Evolutionary conservation across 352 stramenopile genomes (phyloP), one percentile per base, ranked within the genome.

Genomic region (Globisporangium perplexum): DNA sequence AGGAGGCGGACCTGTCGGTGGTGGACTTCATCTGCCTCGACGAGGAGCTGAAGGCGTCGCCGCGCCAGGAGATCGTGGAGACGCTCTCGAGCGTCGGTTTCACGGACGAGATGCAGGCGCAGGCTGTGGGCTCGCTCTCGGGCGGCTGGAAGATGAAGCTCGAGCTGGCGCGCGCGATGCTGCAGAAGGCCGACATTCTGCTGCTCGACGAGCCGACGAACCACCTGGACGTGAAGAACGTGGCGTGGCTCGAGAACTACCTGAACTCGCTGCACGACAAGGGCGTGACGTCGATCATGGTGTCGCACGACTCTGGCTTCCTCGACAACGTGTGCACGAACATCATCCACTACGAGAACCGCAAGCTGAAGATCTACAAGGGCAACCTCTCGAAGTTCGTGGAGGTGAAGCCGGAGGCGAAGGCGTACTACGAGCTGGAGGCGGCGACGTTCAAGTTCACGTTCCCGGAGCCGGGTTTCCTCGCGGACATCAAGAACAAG

Each of bases 311-410:
- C 78, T 91, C 96, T 23, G 85, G 87, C 15, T 99, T 99, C 77
- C 71, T 99, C 20, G 98, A 99, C 81, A 97, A 96, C 63, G 93
- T 98, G 14, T 98, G 87, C 64, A 99, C 96, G 2, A 97, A 99
- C 79, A 98, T 98, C 26, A 96, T 99, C 55, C 90, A 98, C 76
- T 98, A 99, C 81, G 92, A 98, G 66, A 93, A 82, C 63, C 93
- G 78, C 47, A 90, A 94, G 80, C 69, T 94, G 45, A 90, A 90
- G 78, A 90, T 79, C 55, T 94, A 94, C 75, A 88, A 90, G 68
- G 84, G 84, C 17, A 93, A 90, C 69, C 71, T 94, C 2, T 90
- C 80, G 3, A 71, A 84, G 57, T 94, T 94, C 53, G 84, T 94
- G 10, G 75, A 93, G 69, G 63, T 86, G 49, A 88, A 92, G 71